Conservation (phyloP, 306 rosid species). For the Nissolia schottii region DNA sequence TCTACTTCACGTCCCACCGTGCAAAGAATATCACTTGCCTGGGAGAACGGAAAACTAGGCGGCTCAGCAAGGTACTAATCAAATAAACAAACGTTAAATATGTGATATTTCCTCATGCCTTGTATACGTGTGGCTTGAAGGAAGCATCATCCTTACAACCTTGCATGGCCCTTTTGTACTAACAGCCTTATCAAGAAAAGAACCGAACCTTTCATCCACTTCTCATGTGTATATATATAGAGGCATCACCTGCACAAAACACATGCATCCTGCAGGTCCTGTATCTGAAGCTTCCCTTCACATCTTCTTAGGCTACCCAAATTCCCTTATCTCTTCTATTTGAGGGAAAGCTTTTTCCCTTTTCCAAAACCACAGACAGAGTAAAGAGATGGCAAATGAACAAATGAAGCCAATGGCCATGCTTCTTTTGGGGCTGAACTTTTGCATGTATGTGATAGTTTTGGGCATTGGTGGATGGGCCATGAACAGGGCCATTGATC, state of each 20-base stretch:
- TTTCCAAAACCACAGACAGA: neutral
- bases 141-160: constrained; percentile 61
- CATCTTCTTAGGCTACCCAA: constrained; percentile 22
- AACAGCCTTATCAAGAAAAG: constrained; percentile 86
- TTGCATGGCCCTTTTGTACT: constrained; percentile 32
- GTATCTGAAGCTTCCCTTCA: constrained; percentile 1
- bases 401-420: constrained; percentile 65
- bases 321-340: constrained; percentile 9
- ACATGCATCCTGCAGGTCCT: constrained; percentile 9
- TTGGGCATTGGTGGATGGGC: constrained; percentile 97
- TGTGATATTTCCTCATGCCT: constrained; percentile 50
- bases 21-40: constrained; percentile 58
- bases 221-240: constrained; percentile 18
- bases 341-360: constrained; percentile 5
- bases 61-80: constrained; percentile 36
- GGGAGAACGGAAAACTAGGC: constrained; percentile 21
- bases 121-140: constrained; percentile 61
- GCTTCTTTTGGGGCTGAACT: constrained; percentile 70
- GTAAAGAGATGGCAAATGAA: constrained; percentile 50
- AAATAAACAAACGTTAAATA: constrained; percentile 30
- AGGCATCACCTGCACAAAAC: constrained; percentile 20
- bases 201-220: constrained; percentile 39
- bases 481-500: constrained; percentile 79
- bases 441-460: constrained; percentile 85
- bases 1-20: too few species aligned